Conservation (phyloP, 176 grass and related monocot genomes). For the Tillandsia fasciculata region DNA sequence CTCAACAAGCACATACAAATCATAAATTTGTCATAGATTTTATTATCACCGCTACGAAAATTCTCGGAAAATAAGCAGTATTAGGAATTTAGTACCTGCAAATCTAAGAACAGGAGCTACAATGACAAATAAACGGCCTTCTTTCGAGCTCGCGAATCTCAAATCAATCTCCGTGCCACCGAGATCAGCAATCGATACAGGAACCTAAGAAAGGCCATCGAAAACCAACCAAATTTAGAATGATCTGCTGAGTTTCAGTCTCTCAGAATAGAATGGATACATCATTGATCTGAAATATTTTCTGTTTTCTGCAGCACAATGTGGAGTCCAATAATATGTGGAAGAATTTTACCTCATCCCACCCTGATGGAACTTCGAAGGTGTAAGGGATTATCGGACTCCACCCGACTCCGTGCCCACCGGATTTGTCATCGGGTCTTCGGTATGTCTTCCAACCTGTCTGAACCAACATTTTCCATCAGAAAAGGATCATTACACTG, state of each 20-base stretch:
- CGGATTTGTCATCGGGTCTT: slow-evolving; percentile 86
- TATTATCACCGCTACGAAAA: not conserved
- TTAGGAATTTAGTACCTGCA: slow-evolving; percentile 37
- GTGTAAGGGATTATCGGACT: slow-evolving; percentile 87
- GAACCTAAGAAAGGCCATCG: slow-evolving; percentile 26
- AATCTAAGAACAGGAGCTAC: slow-evolving; percentile 80
- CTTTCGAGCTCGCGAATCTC: slow-evolving; percentile 57
- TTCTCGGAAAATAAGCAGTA: not conserved
- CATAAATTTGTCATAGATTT: not conserved
- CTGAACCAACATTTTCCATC: slow-evolving; percentile 48
- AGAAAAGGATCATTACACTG: slow-evolving; percentile 20
- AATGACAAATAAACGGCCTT: slow-evolving; percentile 67
- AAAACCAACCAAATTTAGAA: not conserved
- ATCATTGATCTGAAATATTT: not conserved
- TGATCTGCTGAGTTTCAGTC: not conserved
- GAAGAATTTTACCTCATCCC: slow-evolving; percentile 45
- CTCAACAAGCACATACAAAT: not conserved
- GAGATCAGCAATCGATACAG: slow-evolving; percentile 95
- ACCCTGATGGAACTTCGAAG: slow-evolving; percentile 82
- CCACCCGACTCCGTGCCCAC: slow-evolving; percentile 90
- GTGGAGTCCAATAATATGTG: not conserved
- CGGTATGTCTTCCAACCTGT: slow-evolving; percentile 91
- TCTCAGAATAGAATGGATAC: not conserved
- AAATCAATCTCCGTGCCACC: slow-evolving; percentile 95
- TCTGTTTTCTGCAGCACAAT: not conserved